Percentiles rank a stretch among this genome's conserved stretches.
Conservation (phyloP, 306 rosid species). For the Gillenia trifoliata region DNA sequence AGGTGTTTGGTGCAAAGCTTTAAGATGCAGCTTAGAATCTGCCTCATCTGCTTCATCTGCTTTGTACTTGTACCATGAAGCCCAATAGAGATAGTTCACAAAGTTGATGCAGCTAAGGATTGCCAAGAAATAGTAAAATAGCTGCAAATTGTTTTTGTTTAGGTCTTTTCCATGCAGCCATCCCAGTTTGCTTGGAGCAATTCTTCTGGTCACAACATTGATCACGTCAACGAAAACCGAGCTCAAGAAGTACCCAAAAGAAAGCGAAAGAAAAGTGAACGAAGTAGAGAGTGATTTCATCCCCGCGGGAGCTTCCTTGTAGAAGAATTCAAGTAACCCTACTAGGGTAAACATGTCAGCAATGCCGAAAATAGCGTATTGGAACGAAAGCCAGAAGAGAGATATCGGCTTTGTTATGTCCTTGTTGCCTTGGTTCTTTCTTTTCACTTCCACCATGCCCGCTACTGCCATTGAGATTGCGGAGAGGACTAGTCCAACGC, state of each 20-base stretch:
- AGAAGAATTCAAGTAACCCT: conserved; percentile 71
- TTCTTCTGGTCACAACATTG: conserved; percentile 45
- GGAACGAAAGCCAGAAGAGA: conserved; percentile 74
- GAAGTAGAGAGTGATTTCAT: conserved; percentile 83
- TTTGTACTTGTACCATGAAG: conserved; percentile 65
- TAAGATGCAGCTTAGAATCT: neutral
- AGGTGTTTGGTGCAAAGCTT: conserved; percentile 8
- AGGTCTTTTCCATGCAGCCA: conserved; percentile 60
- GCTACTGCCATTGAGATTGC: conserved; percentile 70
- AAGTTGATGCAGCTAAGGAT: conserved; percentile 63
- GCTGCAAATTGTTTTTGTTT: conserved; percentile 47
- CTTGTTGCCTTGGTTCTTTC: conserved; percentile 40
- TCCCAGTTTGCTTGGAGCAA: conserved; percentile 52
- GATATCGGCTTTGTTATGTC: conserved; percentile 43
- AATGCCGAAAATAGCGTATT: conserved; percentile 68
- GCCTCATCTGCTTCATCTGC: conserved; percentile 46
- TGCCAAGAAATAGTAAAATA: conserved; percentile 79
- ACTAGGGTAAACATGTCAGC: conserved; percentile 89
- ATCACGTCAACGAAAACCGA: conserved; percentile 49
- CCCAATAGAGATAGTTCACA: conserved; percentile 60
- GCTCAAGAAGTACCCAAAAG: conserved; percentile 73
- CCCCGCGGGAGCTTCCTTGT: conserved; percentile 62
- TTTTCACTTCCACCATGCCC: conserved; percentile 56
- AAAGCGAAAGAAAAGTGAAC: conserved; percentile 54
- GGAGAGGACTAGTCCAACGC: conserved; percentile 65